Conservation (phyloP, 108 stramenopile genomes). For the Aurantiochytrium sp. region DNA sequence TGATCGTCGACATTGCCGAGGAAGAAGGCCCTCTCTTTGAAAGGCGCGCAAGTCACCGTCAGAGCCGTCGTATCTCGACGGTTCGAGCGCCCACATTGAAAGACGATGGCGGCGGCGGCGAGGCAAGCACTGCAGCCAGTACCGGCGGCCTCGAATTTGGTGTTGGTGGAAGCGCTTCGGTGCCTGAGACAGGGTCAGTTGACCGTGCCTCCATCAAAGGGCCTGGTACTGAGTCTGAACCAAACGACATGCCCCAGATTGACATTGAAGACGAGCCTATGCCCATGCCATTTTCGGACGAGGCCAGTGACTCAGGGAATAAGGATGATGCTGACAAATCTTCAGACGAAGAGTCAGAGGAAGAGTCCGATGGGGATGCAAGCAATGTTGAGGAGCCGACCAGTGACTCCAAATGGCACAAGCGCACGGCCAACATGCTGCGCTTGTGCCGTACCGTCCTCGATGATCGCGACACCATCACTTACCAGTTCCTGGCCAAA, state of each 20-base stretch:
- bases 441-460: neutral
- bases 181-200: neutral
- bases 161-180: neutral
- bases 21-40: neutral
- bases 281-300: slow-evolving; percentile 33
- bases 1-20: neutral
- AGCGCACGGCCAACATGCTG: slow-evolving; percentile 70
- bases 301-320: neutral
- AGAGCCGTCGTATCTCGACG: neutral
- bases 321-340: slow-evolving; percentile 16
- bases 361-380: slow-evolving; percentile 25
- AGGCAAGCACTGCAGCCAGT: no score
- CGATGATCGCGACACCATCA: slow-evolving; percentile 38
- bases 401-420: slow-evolving; percentile 65
- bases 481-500: slow-evolving; percentile 55
- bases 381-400: slow-evolving; percentile 41
- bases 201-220: no score
- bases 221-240: no score
- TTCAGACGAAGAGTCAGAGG: neutral
- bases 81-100: no score
- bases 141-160: no score
- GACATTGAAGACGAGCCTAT: neutral
- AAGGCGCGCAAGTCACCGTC: neutral
- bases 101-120: no score
- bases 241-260: neutral